phyloP scores from a whole-genome alignment of 768 basidiomycete genomes.

The Tephrocybe sp. region DNA sequence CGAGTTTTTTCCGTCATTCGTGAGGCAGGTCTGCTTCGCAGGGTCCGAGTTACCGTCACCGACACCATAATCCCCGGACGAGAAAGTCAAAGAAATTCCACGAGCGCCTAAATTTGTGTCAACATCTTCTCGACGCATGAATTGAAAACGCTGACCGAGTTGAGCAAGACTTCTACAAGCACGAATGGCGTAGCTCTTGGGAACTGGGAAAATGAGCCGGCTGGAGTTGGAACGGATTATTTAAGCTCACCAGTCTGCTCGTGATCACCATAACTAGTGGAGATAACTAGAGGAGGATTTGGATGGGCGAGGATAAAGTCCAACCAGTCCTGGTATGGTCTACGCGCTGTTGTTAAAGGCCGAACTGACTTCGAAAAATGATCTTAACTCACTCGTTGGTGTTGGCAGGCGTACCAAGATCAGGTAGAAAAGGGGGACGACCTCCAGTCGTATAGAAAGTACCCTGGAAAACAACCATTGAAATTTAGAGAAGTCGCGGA shows the following conservation, averaged over 20 bases:
- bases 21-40: constrained; percentile 49
- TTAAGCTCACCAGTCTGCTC: constrained; percentile 59
- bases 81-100: constrained; percentile 66
- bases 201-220: constrained; percentile 37
- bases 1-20: constrained; percentile 57
- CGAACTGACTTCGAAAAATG: background rate
- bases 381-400: constrained; percentile 39
- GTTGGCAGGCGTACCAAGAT: constrained; percentile 34
- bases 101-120: constrained; percentile 47
- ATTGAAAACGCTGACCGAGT: constrained; percentile 41
- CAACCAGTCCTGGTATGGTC: constrained; percentile 50
- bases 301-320: constrained; percentile 48
- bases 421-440: constrained; percentile 55
- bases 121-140: background rate
- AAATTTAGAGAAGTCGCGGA: background rate
- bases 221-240: background rate
- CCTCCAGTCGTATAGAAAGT: constrained; percentile 66
- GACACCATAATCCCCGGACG: constrained; percentile 72
- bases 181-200: constrained; percentile 51
- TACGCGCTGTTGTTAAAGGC: constrained; percentile 3
- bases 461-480: constrained; percentile 24
- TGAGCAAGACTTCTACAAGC: constrained; percentile 61
- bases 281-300: constrained; percentile 55
- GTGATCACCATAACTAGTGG: constrained; percentile 68
- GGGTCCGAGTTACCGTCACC: constrained; percentile 61